Conservation (phyloP, 257 asterid species). For the Apocynum venetum region DNA sequence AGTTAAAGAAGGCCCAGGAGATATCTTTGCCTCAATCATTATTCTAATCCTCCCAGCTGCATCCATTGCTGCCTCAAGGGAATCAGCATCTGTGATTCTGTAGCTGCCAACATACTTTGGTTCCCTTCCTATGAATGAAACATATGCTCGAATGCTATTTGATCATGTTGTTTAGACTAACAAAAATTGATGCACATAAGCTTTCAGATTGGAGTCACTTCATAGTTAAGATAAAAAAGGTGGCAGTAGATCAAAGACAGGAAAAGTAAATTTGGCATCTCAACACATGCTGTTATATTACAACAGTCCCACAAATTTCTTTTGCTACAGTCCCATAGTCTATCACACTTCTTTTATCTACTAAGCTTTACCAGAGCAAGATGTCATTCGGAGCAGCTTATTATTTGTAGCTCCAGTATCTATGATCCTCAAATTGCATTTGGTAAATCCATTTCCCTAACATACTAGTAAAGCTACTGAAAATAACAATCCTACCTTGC, state of each 20-base stretch:
- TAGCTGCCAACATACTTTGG: conserved; percentile 87
- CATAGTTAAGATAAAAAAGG: not conserved
- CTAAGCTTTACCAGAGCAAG: not conserved
- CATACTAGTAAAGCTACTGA: not conserved
- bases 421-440: not conserved
- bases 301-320: not conserved
- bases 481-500: not conserved
- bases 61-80: conserved; percentile 82
- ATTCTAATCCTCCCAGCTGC: conserved; percentile 81
- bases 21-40: conserved; percentile 80
- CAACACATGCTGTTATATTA: not conserved
- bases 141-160: not conserved
- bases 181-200: not conserved
- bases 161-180: not conserved
- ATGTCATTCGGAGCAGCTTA: not conserved
- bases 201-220: not conserved
- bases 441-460: not conserved
- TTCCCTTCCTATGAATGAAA: conserved; percentile 55
- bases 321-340: not conserved
- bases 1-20: conserved; percentile 91
- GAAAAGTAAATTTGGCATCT: not conserved
- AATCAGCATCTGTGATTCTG: conserved; percentile 86
- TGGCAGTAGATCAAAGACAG: not conserved
- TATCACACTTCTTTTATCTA: not conserved
- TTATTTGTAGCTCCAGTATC: not conserved